Evolutionary conservation across 2,329 filamentous ascomycete genomes (phyloP).

Genomic region (Calonectria pteridis): DNA sequence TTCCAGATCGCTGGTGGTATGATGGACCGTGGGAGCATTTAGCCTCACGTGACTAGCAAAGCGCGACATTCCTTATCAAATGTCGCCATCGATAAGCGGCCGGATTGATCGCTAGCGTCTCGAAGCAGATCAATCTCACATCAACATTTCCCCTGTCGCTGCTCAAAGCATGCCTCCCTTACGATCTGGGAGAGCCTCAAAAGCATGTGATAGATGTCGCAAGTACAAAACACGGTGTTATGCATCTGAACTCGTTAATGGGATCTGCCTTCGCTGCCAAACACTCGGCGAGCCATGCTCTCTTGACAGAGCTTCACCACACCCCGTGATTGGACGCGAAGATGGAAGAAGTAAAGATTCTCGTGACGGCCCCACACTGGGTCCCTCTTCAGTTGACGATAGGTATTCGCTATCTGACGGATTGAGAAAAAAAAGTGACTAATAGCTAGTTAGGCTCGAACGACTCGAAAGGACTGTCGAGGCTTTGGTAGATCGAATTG

Average conservation of each 20-base stretch:
- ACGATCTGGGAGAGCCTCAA: neutral
- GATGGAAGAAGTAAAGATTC: neutral
- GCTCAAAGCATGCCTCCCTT: neutral
- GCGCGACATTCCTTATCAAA: neutral
- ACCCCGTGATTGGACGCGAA: neutral
- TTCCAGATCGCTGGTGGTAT: too few relatives aligned
- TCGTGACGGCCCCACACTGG: neutral
- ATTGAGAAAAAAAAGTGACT: neutral
- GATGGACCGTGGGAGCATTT: too few relatives aligned
- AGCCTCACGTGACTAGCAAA: too few relatives aligned
- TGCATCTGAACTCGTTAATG: neutral
- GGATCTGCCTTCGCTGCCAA: neutral
- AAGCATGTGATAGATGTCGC: neutral
- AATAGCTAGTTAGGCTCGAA: constrained; percentile 22
- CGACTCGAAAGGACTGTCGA: constrained; percentile 27
- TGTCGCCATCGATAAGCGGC: neutral
- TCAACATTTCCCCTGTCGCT: neutral
- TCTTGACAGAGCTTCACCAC: neutral
- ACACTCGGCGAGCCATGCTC: neutral
- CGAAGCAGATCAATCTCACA: neutral
- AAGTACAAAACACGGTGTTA: neutral
- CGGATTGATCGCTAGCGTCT: neutral
- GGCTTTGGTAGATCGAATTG: constrained; percentile 30
- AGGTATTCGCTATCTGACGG: neutral
- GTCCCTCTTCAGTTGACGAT: neutral